Evolutionary conservation across 176 grass and related monocot species (phyloP).

Genomic region (Carex littledalei): DNA sequence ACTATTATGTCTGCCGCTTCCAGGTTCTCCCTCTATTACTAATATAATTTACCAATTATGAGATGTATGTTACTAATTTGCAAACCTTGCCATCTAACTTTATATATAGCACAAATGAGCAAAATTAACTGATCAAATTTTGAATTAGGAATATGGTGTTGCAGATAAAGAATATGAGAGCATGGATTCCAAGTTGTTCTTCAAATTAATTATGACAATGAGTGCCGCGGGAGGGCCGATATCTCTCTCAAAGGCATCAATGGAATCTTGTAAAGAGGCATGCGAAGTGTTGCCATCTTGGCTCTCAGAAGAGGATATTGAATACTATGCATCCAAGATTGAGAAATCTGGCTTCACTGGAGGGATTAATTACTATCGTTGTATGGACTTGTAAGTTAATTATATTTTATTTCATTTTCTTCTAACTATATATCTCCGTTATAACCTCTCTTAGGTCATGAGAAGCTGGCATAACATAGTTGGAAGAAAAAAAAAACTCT

Average conservation of each 20-base stretch:
- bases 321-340: conserved; percentile 35
- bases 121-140: not conserved
- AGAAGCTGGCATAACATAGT: not conserved
- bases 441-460: not conserved
- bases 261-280: conserved; percentile 21
- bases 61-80: not conserved
- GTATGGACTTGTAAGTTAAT: conserved; percentile 44
- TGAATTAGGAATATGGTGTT: conserved; percentile 26
- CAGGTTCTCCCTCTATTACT: conserved; percentile 27
- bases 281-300: conserved; percentile 28
- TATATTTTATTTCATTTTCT: not conserved
- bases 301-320: conserved; percentile 42
- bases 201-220: conserved; percentile 35
- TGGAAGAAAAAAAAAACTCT: not conserved
- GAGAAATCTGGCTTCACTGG: conserved; percentile 42
- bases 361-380: conserved; percentile 50
- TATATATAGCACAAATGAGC: not conserved
- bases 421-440: not conserved
- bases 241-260: conserved; percentile 31
- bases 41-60: not conserved
- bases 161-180: conserved; percentile 45
- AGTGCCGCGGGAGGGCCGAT: conserved; percentile 10
- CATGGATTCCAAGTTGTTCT: conserved; percentile 31
- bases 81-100: no score
- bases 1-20: conserved; percentile 76